Evolutionary conservation across 2,329 filamentous ascomycete genomes (phyloP), one percentile per base, ranked within the genome.

Genomic region (Ascocoryne sarcoides): DNA sequence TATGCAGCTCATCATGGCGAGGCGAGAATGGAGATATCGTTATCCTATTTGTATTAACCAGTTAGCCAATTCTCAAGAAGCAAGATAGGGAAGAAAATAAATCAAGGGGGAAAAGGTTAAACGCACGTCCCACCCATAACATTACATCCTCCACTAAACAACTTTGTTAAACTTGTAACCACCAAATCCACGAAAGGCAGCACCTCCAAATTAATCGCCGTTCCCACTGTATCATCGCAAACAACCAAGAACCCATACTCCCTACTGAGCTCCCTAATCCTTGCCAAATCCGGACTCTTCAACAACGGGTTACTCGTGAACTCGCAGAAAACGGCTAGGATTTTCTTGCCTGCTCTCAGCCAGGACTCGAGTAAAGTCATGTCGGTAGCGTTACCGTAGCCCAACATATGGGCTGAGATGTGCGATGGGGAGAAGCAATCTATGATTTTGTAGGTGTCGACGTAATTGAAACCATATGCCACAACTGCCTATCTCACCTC

Each of bases 111-210:
- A 36, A 5, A 10, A 15, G 20, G 10, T 21, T 26, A n/a, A 26
- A 32, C 39, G 18, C 36, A 41, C 39, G 79, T 83, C 42, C 90
- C 90, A 43, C 87, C 90, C 88, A 95, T 95, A 51, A 96, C 90
- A 62, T 96, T 95, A 60, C 84, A 89, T 62, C 94, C 88, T 37
- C 90, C 90, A 44, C 85, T 93, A 65, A 96, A 96, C 40, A 95
- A 81, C 62, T 95, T 96, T 36, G 90, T 95, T 44, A 96, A 68
- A 57, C 84, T 93, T 66, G 84, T 93, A 41, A 93, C 87, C 5
- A 95, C 84, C 12, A 95, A 71, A 62, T 96, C 90, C 45, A 85
- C 84, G 56, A 80, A 82, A 2, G 81, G 84, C 5, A 95, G 71
- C 3, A 95, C 84, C 57, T 95, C 85, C 53, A 94, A 79, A 59